Evolutionary conservation across 768 basidiomycete genomes (phyloP).

Genomic region (Pleurotus cornucopiae): DNA sequence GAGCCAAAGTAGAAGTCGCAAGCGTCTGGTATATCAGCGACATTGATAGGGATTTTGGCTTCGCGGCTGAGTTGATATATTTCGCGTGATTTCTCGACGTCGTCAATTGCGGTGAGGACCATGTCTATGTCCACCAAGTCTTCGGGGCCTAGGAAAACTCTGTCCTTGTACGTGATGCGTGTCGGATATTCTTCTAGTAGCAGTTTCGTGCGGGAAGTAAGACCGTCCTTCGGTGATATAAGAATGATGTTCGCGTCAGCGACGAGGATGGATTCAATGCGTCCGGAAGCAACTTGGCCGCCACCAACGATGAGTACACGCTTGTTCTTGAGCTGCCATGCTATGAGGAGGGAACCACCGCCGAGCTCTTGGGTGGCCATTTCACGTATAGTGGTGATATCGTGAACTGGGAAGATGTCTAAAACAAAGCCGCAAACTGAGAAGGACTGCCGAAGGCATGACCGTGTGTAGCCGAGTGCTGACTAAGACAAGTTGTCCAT

Average conservation of each 20-base stretch:
- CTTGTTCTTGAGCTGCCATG: constrained; percentile 87
- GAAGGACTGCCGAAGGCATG: neutral
- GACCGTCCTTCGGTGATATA: constrained; percentile 64
- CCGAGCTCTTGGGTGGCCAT: constrained; percentile 23
- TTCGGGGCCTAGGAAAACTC: constrained; percentile 57
- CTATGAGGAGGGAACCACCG: constrained; percentile 81
- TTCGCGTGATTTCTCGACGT: constrained; percentile 63
- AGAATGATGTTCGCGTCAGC: constrained; percentile 78
- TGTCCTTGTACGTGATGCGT: constrained; percentile 68
- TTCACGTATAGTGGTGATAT: constrained; percentile 14
- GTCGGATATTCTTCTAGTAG: constrained; percentile 45
- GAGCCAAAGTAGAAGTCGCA: constrained; percentile 99
- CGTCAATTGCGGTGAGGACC: constrained; percentile 92
- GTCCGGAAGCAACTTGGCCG: constrained; percentile 85
- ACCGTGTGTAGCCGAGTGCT: neutral
- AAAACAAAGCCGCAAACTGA: neutral
- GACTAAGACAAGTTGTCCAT: neutral
- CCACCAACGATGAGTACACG: constrained; percentile 91
- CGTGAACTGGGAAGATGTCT: neutral
- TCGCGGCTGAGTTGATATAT: constrained; percentile 70
- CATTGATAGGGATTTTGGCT: constrained; percentile 82
- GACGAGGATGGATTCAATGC: constrained; percentile 80
- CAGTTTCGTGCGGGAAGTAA: constrained; percentile 55
- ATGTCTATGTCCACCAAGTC: constrained; percentile 74
- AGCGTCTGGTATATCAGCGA: constrained; percentile 90